Evolutionary conservation across 352 stramenopile genomes (phyloP), one percentile per base, ranked within the genome.

Genomic region (Phytopythium boreale): DNA sequence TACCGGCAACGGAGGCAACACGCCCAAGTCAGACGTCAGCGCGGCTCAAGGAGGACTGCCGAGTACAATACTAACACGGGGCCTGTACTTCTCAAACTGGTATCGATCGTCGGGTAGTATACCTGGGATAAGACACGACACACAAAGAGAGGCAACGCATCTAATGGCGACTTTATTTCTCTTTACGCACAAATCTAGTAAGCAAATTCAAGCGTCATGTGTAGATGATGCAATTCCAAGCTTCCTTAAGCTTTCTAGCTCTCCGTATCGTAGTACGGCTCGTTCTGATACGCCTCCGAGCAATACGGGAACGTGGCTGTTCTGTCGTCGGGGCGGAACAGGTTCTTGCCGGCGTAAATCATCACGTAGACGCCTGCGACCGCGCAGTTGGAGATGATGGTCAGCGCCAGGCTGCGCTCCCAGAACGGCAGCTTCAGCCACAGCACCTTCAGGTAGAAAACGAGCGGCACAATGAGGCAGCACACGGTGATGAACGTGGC

Each of bases 381-480:
- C 14, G 62, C 57, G 51, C 71, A 77, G 44, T 79, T 71, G 19
- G 68, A 46, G 41, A 79, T 59, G 19, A 79, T 51, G 17, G 75
- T 39, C 20, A 70, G 49, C 24, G 69, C 68, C 31, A 65, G 51
- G 1, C 69, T 57, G 10, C 71, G 68, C 44, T 81, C 74, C 50
- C 77, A 77, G 46, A 79, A 19, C 26, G 71, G 66, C 47, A 81
- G 58, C 17, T 67, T 64, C n/a, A 41, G 64, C 68, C 72, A 77
- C 56, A 79, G 66, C 12, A 67, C 61, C 61, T 78, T 77, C 56
- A 82, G 62, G 62, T 82, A 82, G 52, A 82, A 70, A 17, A 71
- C 41, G 51, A 80, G 76, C 2, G 75, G 75, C 36, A 82, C 34
- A 20, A 75, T 72, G 14, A 80, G 75, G 57, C 75, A 82, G 63